Base-by-base conservation (phyloP, 2,329 filamentous ascomycete species). In the Penicillium concentricum region DNA sequence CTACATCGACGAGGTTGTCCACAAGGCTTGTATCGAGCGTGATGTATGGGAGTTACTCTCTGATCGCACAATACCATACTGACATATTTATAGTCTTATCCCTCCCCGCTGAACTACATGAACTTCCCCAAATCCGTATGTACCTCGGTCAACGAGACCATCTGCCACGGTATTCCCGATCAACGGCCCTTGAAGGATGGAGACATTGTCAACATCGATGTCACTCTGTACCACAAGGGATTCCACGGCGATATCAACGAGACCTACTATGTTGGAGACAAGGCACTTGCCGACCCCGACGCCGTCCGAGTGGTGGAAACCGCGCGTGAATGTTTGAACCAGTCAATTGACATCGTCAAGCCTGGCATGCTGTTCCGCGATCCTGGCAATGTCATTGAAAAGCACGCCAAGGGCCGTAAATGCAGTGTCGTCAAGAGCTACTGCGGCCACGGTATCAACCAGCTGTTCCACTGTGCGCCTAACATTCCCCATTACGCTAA, bases 231-330 rank as follows among this genome's bases (percentile, higher is more conserved):
- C 76, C 92, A 97, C 73, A 90, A 88, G 59, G 94, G 94, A 52
- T 97, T 93, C 79, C 94, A 99, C 72, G 92, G 91, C 54, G 94
- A 99, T 74, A 81, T 99, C 54, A 99, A 99, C 79, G 94, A 99
- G 79, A 99, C 94, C 13, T 99, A 97, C 79, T 99, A 99, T 73
- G 90, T 99, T 46, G 94, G 94, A 55, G 89, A 95, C 66, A 91
- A 89, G 70, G 90, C 94, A 41, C 84, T 85, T 69, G 86, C 89
- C 9, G 88, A 97, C 69, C 86, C 91, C 0, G 92, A 97, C 65
- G 85, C 89, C 4, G 91, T 97, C 30, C 87, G 92, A 32, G 91
- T 99, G 0, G 91, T 96, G 1, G 94, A 99, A 77, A 87, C 92
- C 6, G 87, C 94, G 18, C 85, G 94, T 66, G 90, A 96, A 75